Evolutionary conservation across 257 asterid genomes (phyloP), one percentile per base, ranked within the genome.

Genomic region (Gynochthodes officinalis): DNA sequence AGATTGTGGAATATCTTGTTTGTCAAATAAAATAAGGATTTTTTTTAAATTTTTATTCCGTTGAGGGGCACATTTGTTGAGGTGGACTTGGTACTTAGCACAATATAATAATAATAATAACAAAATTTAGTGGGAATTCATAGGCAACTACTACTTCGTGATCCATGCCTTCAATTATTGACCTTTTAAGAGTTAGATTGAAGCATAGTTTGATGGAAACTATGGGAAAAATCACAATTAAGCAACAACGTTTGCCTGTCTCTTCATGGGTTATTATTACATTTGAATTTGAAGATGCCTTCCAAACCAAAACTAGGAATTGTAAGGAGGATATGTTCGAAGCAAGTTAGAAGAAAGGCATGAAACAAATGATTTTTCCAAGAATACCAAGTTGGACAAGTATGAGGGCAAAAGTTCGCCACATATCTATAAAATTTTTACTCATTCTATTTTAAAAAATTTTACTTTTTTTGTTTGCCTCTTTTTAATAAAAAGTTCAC

Each of bases 11-110:
- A 23, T 25, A 23, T 73, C 48, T 32, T 43, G 18, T 32, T 19
- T 61, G 67, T 61, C 44, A 10, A 35, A 14, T 61, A 33, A 61
- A 33, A 33, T 18, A 61, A 61, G 46, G 21, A 61, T 35, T 23
- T 30, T 35, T 5, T 35, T 28, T 13, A 39, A 64, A 69, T 53
- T 53, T 0, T 14, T n/a, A 61, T 61, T 63, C 68, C 68, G 28
- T 64, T 12, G 66, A 61, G 21, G 32, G 72, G 40, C 37, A 66
- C 27, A 30, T 57, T 33, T 39, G 62, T 43, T 74, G 69, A 75
- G 42, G 40, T 75, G 61, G 62, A 75, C 53, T 30, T 18, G 19
- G 55, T 27, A 39, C 50, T 67, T 25, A 15, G 54, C 28, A 23
- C 8, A 13, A 30, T 32, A 28, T 7, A 4, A n/a, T n/a, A 44